Conservation (phyloP, 495 filamentous ascomycete genomes). For the Penicillium lividum region DNA sequence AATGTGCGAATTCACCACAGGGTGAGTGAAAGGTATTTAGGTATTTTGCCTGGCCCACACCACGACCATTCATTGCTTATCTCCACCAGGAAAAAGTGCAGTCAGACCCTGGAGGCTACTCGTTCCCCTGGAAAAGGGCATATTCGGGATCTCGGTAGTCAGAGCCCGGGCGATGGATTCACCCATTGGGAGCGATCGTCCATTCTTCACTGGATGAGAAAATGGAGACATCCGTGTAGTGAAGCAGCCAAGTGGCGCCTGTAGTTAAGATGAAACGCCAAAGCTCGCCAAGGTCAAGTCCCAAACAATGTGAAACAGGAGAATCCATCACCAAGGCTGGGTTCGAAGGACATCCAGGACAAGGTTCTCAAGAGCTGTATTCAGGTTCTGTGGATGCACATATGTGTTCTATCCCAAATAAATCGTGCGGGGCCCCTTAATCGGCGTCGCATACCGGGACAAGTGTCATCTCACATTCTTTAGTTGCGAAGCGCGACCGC, state of each 20-base stretch:
- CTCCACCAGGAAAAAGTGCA: background rate
- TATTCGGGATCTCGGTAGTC: background rate
- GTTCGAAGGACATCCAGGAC: too few species aligned
- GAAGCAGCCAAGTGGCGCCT: conserved; percentile 15
- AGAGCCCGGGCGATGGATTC: conserved; percentile 1
- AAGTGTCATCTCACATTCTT: conserved; percentile 21
- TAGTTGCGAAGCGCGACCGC: conserved; percentile 12
- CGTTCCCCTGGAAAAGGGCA: conserved; percentile 8
- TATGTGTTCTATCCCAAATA: too few species aligned
- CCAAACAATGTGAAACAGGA: background rate
- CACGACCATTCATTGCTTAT: background rate
- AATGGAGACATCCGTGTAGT: background rate
- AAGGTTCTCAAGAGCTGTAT: too few species aligned
- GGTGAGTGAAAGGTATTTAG: conserved; percentile 19
- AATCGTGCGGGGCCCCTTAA: too few species aligned
- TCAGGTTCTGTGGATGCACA: too few species aligned
- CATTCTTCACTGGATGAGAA: conserved; percentile 20
- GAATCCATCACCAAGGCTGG: background rate
- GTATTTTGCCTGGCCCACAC: background rate
- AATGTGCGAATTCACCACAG: conserved; percentile 7
- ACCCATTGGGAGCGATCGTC: conserved; percentile 9
- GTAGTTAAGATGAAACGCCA: conserved; percentile 20
- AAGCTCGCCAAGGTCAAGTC: background rate
- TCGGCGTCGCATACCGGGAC: background rate
- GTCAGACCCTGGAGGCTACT: background rate